Evolutionary conservation across 2,329 filamentous ascomycete genomes (phyloP).

Genomic region (Penicillium sp.): DNA sequence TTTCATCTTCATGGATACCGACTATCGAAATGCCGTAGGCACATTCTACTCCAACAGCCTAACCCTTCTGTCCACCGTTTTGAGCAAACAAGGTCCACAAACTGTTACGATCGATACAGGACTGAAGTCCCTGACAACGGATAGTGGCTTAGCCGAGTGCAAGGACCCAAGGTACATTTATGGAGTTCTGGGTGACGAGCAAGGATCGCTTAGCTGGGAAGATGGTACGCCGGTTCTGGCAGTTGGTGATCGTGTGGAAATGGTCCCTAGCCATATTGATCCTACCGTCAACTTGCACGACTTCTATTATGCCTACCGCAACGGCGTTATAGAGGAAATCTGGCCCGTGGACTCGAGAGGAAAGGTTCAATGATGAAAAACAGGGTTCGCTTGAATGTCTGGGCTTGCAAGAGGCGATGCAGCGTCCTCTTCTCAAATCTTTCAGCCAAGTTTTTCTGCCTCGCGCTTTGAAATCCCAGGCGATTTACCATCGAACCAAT

Average conservation of each 20-base stretch:
- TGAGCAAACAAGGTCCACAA: conserved; percentile 49
- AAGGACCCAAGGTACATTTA: conserved; percentile 47
- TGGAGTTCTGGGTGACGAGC: conserved; percentile 51
- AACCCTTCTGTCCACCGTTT: conserved; percentile 51
- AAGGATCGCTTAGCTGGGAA: conserved; percentile 51
- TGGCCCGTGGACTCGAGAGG: conserved; percentile 55
- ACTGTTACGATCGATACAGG: conserved; percentile 53
- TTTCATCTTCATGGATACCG: conserved; percentile 61
- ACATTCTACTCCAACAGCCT: conserved; percentile 52
- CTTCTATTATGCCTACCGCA: conserved; percentile 52
- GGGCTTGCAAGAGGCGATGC: neutral
- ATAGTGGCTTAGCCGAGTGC: conserved; percentile 54
- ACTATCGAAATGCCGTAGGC: conserved; percentile 56
- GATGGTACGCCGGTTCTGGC: conserved; percentile 40
- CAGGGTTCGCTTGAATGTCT: neutral
- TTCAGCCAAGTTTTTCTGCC: neutral
- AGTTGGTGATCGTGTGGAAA: conserved; percentile 52
- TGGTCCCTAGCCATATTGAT: conserved; percentile 58
- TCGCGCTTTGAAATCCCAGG: neutral
- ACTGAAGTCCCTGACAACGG: conserved; percentile 54
- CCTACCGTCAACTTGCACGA: conserved; percentile 57
- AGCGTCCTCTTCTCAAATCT: neutral
- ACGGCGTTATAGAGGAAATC: conserved; percentile 52
- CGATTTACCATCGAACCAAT: neutral
- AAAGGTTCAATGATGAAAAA: conserved; percentile 47